Conservation (phyloP, 805 yeast genomes). For the Helenozyma baotianmanensis region DNA sequence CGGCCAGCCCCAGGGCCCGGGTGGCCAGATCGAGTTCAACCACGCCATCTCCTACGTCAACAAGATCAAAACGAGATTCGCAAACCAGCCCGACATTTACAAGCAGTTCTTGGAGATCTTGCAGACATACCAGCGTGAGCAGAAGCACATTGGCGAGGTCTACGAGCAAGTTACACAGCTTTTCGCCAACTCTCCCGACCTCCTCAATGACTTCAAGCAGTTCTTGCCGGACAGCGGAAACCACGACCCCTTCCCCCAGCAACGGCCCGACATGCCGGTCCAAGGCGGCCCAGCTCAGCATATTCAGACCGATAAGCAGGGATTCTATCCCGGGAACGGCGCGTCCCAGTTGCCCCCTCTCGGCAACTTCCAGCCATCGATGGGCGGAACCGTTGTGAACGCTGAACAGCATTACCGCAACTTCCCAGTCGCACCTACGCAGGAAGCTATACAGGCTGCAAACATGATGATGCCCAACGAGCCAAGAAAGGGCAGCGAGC, state of each 20-base stretch:
- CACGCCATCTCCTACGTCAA: conserved; percentile 96
- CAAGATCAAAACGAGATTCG: conserved; percentile 90
- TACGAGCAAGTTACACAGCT: conserved; percentile 87
- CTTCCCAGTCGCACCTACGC: conserved; percentile 8
- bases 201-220: conserved; percentile 90
- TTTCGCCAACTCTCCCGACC: conserved; percentile 90
- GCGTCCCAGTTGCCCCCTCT: conserved; percentile 74
- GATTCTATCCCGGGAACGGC: conserved; percentile 13
- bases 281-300: conserved; percentile 16
- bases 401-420: conserved; percentile 25
- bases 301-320: conserved; percentile 11
- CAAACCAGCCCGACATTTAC: conserved; percentile 92
- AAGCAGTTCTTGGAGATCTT: conserved; percentile 90
- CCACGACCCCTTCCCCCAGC: conserved; percentile 20
- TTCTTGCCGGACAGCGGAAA: conserved; percentile 83
- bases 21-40: conserved; percentile 87
- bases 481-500: conserved; percentile 19
- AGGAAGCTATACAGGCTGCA: conserved; percentile 1
- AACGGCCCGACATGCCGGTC: conserved; percentile 20
- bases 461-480: conserved; percentile 4
- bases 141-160: conserved; percentile 91
- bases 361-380: conserved; percentile 78
- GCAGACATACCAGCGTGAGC: conserved; percentile 95
- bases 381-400: conserved; percentile 24
- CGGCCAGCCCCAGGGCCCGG: conserved; percentile 20